A percentile compares a stretch with the other conserved stretches of the same genome.
Conservation (phyloP, 257 asterid genomes). For the Ilex aquifolium region DNA sequence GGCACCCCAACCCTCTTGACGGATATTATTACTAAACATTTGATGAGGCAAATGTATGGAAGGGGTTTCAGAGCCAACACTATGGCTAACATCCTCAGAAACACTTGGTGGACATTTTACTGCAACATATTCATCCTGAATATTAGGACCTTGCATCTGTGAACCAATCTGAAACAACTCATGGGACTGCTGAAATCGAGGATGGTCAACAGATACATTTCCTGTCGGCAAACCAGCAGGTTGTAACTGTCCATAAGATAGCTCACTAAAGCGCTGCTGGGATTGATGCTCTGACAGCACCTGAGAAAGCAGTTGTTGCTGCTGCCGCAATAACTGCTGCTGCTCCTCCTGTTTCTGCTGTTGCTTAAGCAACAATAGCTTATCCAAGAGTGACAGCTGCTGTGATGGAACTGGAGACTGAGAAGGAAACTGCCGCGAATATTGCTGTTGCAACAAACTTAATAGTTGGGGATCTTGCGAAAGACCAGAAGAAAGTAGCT, state of each 20-base stretch:
- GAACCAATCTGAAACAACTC: conserved; percentile 43
- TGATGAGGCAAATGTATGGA: conserved; percentile 50
- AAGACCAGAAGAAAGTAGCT: conserved; percentile 42
- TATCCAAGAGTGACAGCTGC: conserved; percentile 61
- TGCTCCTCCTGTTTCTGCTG: conserved; percentile 74
- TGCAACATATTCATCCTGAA: conserved; percentile 36
- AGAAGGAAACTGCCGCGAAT: conserved; percentile 59
- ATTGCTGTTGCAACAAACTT: conserved; percentile 82
- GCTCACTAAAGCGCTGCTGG: conserved; percentile 48
- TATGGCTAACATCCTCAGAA: conserved; percentile 41
- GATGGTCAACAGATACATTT: conserved; percentile 43
- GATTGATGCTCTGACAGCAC: conserved; percentile 56
- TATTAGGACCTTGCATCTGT: conserved; percentile 35
- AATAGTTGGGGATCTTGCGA: conserved; percentile 80
- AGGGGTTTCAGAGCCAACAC: conserved; percentile 36
- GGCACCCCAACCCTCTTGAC: conserved; percentile 36
- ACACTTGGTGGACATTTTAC: conserved; percentile 31
- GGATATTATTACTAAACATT: conserved; percentile 25
- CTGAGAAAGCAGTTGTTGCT: conserved; percentile 76
- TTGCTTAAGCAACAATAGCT: conserved; percentile 62
- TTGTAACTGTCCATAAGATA: conserved; percentile 45
- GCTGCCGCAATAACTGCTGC: conserved; percentile 61
- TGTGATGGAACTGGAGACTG: conserved; percentile 64
- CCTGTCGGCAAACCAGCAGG: conserved; percentile 42
- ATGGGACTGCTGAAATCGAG: conserved; percentile 43